Evolutionary conservation across 2,329 filamentous ascomycete species (phyloP).

Genomic region (Penicillium digitatum): DNA sequence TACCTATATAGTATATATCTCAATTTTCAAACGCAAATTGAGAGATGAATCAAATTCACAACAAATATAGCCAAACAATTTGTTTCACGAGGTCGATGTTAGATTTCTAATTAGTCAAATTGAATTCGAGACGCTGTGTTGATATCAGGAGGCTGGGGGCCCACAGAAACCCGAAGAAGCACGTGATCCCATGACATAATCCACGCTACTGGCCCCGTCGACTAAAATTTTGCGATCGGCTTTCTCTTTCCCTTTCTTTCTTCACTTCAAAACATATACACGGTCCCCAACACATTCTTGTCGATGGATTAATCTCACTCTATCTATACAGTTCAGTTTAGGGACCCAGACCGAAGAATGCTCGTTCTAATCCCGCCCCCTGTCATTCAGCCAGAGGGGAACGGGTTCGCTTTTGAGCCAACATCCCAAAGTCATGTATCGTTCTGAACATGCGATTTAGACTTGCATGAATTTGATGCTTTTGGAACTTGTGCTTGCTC

Average conservation of each 20-base stretch:
- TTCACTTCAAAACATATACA: conserved; percentile 27
- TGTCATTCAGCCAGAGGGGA: conserved; percentile 30
- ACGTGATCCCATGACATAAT: conserved; percentile 6
- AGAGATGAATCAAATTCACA: background rate
- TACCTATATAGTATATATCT: background rate
- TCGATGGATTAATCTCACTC: conserved; percentile 35
- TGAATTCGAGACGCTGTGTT: background rate
- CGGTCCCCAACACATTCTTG: conserved; percentile 49
- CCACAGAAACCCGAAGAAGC: background rate
- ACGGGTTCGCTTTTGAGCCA: conserved; percentile 47
- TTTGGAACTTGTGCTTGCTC: background rate
- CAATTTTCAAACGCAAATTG: background rate
- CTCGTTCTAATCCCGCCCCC: conserved; percentile 45
- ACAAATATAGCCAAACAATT: background rate
- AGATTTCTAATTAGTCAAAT: background rate
- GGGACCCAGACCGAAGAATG: conserved; percentile 43
- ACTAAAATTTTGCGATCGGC: conserved; percentile 8
- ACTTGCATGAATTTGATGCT: background rate
- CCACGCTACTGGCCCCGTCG: background rate
- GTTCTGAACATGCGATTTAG: background rate
- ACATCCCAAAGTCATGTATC: conserved; percentile 25
- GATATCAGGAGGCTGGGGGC: background rate
- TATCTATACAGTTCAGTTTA: conserved; percentile 41
- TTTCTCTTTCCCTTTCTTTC: conserved; percentile 23
- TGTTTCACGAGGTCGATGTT: background rate